phyloP scores from a whole-genome alignment of 1,139 yeast genomes.

The Debaryomycetaceae sp. region DNA sequence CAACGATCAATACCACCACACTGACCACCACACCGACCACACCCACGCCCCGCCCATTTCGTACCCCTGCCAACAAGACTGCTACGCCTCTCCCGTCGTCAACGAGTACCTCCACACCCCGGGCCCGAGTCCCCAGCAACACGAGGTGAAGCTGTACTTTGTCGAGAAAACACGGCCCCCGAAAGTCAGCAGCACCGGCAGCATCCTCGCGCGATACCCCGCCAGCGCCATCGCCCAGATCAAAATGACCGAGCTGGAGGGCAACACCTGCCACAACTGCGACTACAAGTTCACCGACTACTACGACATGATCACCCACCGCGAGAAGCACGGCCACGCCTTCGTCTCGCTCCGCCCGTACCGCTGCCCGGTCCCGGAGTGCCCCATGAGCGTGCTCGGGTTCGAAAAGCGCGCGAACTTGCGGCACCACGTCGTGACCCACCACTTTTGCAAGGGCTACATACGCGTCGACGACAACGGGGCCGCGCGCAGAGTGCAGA shows the following conservation, averaged over 20 bases:
- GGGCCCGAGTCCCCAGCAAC: too few species aligned
- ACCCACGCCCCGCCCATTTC: not conserved
- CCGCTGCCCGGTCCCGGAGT: slow-evolving; percentile 42
- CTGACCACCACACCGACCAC: not conserved
- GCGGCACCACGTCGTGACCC: slow-evolving; percentile 48
- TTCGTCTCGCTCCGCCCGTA: slow-evolving; percentile 5
- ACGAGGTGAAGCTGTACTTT: too few species aligned
- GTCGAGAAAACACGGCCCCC: not conserved
- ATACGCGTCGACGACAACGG: slow-evolving; percentile 8
- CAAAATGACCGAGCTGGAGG: slow-evolving; percentile 5
- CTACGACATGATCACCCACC: slow-evolving; percentile 6
- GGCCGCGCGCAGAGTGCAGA: slow-evolving; percentile 3
- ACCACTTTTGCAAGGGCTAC: slow-evolving; percentile 27
- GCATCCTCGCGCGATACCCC: slow-evolving; percentile 1
- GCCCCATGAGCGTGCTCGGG: slow-evolving; percentile 57
- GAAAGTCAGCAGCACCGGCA: not conserved
- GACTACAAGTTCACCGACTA: slow-evolving; percentile 4
- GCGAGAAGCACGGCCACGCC: slow-evolving; percentile 5
- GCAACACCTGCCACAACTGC: slow-evolving; percentile 6
- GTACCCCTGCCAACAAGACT: too few species aligned
- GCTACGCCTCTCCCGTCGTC: too few species aligned
- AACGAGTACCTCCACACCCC: too few species aligned
- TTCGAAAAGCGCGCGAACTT: slow-evolving; percentile 49
- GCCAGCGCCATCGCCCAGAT: slow-evolving; percentile 3
- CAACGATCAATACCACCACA: not conserved